Evolutionary conservation across 768 basidiomycete species (phyloP), one percentile per base, ranked within the genome.

Genomic region (Cyathus striatus): DNA sequence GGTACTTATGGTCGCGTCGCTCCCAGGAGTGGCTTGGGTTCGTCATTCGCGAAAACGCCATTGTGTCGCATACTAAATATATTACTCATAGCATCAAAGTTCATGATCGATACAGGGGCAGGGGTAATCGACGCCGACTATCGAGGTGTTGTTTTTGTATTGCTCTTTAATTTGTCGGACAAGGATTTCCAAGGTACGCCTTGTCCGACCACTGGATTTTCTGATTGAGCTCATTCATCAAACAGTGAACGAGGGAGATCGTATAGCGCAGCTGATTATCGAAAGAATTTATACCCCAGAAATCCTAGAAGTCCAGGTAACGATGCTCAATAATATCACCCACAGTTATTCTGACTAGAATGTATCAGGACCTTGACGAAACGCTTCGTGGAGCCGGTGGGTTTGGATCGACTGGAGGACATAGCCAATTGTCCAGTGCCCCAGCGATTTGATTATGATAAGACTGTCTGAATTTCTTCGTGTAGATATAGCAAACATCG

Each of bases 81-180:
- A 22, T 32, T 16, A 35, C 33, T 25, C 48, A 14, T 49, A 96
- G 96, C 96, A 16, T 88, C 89, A 13, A 99, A 99, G 59, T 93
- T 90, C 62, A 92, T 91, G 82, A 97, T 98, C 45, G 90, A 94
- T 58, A 98, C 95, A 1, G 96, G 96, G 1, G 96, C 96, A 9
- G 96, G 95, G 17, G 96, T 99, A 5, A 79, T 99, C 40, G 96
- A 99, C 49, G 90, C 91, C 5, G 96, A 99, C 61, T 98, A 99
- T 63, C 76, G 96, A 41, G 96, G 96, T 17, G 70, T 81, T 10
- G 79, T 99, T 36, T 92, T 86, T 56, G 90, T 98, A 25, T 72
- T 99, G 22, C 72, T 99, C 34, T 97, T 91, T 78, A 98, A 99
- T 60, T 78, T 83, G 43, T 86, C 86, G 0, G 90, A 96, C 61